phyloP scores from a whole-genome alignment of 257 asterid genomes.

The Solanum appendiculatum region DNA sequence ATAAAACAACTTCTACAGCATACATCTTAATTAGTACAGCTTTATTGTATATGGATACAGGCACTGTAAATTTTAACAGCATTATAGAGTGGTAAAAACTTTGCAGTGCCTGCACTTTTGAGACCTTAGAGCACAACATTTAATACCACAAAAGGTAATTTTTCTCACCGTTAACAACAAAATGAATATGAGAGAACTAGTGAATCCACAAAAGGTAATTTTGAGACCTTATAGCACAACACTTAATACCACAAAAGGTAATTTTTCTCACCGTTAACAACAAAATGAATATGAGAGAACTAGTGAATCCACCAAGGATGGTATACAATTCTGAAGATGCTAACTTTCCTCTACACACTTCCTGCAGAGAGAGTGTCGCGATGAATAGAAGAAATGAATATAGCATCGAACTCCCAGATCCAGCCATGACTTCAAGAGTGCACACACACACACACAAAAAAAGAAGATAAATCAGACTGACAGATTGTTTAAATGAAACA shows the following conservation, averaged over 20 bases:
- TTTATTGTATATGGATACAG: neutral
- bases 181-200: slow-evolving; percentile 46
- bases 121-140: neutral
- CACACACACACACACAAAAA: neutral
- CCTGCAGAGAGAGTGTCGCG: slow-evolving; percentile 75
- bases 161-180: slow-evolving; percentile 56
- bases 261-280: slow-evolving; percentile 55
- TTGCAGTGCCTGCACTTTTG: neutral
- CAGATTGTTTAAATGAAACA: neutral
- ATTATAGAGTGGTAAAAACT: neutral
- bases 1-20: neutral
- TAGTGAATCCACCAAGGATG: slow-evolving; percentile 87
- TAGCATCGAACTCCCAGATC: slow-evolving; percentile 78
- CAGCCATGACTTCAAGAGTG: slow-evolving; percentile 46
- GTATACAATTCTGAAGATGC: slow-evolving; percentile 90
- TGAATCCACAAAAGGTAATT: slow-evolving; percentile 44
- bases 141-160: neutral
- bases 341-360: slow-evolving; percentile 60
- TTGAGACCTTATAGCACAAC: neutral
- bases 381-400: slow-evolving; percentile 68
- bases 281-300: slow-evolving; percentile 69
- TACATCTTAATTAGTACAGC: neutral
- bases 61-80: neutral
- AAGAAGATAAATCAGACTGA: neutral
- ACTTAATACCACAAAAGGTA: neutral